Evolutionary conservation across 768 basidiomycete species (phyloP).

Genomic region (Serendipita indica): DNA sequence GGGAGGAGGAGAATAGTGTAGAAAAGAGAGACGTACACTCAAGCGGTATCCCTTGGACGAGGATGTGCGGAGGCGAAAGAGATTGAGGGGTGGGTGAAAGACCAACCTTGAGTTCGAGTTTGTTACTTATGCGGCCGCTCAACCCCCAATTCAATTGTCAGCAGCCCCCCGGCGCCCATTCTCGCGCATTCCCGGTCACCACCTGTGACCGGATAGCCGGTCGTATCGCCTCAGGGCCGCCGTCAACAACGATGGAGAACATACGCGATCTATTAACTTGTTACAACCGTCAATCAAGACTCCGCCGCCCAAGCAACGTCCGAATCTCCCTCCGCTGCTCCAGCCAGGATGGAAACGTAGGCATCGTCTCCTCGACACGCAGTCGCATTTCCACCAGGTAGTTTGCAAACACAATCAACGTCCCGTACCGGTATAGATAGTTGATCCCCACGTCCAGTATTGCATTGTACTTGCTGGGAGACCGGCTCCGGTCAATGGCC

Average conservation of each 20-base stretch:
- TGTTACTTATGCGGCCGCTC: not conserved
- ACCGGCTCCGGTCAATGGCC: conserved; percentile 32
- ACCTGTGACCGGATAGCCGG: not conserved
- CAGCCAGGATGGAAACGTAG: conserved; percentile 17
- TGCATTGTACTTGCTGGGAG: conserved; percentile 68
- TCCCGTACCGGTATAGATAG: conserved; percentile 76
- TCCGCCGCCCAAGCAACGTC: conserved; percentile 7
- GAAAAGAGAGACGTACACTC: not conserved
- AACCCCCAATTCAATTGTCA: not conserved
- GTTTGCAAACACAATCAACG: conserved; percentile 86
- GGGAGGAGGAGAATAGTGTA: not conserved
- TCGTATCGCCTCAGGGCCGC: not conserved
- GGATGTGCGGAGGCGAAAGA: not conserved
- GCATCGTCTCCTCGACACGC: conserved; percentile 13
- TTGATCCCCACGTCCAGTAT: conserved; percentile 67
- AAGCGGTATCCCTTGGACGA: conserved; percentile 1
- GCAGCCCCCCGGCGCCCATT: not conserved
- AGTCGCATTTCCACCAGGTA: conserved; percentile 60
- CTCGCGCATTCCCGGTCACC: not conserved
- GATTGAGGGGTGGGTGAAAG: not conserved
- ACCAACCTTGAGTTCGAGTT: not conserved
- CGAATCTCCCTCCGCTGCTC: conserved; percentile 15
- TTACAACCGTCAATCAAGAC: conserved; percentile 2
- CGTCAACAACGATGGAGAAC: not conserved
- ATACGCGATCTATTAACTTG: not conserved